Evolutionary conservation across 2,329 filamentous ascomycete genomes (phyloP).

Genomic region (Nakataea oryzae): DNA sequence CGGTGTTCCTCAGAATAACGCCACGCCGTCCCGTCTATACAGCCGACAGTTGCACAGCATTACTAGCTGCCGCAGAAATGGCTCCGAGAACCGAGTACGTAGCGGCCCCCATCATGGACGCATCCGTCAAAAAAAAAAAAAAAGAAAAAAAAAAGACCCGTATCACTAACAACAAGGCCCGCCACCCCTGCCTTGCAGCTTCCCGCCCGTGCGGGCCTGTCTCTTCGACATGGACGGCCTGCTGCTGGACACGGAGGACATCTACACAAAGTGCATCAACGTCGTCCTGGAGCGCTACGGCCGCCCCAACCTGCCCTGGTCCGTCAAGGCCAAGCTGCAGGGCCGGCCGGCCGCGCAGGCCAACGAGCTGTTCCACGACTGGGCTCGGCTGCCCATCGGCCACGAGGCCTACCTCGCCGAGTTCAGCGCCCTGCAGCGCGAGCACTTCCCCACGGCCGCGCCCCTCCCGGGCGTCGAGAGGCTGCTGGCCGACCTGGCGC

Average conservation of each 20-base stretch:
- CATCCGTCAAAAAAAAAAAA: too few species aligned
- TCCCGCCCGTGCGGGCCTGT: constrained; percentile 76
- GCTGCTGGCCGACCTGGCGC: constrained; percentile 51
- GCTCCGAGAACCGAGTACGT: constrained; percentile 20
- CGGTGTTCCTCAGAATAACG: background rate
- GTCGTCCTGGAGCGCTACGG: constrained; percentile 66
- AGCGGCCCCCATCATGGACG: too few species aligned
- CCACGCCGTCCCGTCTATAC: background rate
- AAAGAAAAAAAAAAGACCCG: too few species aligned
- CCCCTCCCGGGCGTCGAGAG: constrained; percentile 69
- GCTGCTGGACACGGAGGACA: constrained; percentile 84
- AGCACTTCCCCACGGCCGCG: constrained; percentile 64
- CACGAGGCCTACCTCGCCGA: constrained; percentile 53
- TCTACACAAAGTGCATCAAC: constrained; percentile 79
- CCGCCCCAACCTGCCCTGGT: constrained; percentile 74
- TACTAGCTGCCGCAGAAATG: constrained; percentile 12
- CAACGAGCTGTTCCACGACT: constrained; percentile 53
- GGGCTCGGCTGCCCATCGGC: constrained; percentile 76
- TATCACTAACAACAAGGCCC: background rate
- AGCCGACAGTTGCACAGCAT: background rate
- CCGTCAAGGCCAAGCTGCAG: constrained; percentile 78
- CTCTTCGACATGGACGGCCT: constrained; percentile 99
- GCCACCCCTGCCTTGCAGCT: constrained; percentile 33
- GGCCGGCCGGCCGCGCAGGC: constrained; percentile 44
- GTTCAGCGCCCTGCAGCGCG: constrained; percentile 52